Percentiles rank a stretch among this genome's conserved stretches.
Conservation (phyloP, 2,329 filamentous ascomycete genomes). For the Aspergillus aculeatus region DNA sequence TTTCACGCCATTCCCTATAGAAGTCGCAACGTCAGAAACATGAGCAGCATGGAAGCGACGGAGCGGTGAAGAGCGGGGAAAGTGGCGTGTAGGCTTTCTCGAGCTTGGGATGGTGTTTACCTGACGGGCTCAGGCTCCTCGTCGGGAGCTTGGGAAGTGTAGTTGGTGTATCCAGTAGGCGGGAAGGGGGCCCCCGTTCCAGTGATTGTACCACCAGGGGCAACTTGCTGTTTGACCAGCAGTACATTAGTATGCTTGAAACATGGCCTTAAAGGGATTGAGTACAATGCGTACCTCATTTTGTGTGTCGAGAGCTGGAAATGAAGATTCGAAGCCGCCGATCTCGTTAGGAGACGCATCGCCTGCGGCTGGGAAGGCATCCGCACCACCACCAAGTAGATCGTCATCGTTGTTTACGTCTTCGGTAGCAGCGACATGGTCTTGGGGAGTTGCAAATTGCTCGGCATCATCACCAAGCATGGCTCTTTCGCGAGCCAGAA, state of each 20-base stretch:
- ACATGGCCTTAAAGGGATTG: background rate
- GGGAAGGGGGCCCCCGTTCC: slow-evolving; percentile 61
- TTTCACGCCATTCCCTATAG: slow-evolving; percentile 78
- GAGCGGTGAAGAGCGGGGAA: background rate
- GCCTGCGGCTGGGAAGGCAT: slow-evolving; percentile 15
- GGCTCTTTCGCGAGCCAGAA: slow-evolving; percentile 87
- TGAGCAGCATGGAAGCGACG: background rate
- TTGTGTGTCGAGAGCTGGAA: slow-evolving; percentile 74
- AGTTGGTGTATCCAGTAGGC: slow-evolving; percentile 50
- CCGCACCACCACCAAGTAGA: slow-evolving; percentile 67
- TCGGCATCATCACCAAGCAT: slow-evolving; percentile 88
- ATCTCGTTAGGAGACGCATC: slow-evolving; percentile 40
- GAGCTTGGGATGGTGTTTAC: slow-evolving; percentile 32
- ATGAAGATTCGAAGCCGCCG: slow-evolving; percentile 78
- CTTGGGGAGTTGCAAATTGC: slow-evolving; percentile 77
- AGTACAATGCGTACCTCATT: slow-evolving; percentile 61
- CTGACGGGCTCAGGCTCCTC: slow-evolving; percentile 85
- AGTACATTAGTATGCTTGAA: slow-evolving; percentile 14
- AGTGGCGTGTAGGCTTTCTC: background rate
- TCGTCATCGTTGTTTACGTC: slow-evolving; percentile 67
- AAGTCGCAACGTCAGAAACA: background rate
- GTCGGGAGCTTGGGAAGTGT: slow-evolving; percentile 60
- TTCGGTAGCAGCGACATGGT: slow-evolving; percentile 58
- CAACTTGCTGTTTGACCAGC: slow-evolving; percentile 58
- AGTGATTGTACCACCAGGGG: slow-evolving; percentile 77